Evolutionary conservation across 345 rosid species (phyloP).

Genomic region (Salix caprea): DNA sequence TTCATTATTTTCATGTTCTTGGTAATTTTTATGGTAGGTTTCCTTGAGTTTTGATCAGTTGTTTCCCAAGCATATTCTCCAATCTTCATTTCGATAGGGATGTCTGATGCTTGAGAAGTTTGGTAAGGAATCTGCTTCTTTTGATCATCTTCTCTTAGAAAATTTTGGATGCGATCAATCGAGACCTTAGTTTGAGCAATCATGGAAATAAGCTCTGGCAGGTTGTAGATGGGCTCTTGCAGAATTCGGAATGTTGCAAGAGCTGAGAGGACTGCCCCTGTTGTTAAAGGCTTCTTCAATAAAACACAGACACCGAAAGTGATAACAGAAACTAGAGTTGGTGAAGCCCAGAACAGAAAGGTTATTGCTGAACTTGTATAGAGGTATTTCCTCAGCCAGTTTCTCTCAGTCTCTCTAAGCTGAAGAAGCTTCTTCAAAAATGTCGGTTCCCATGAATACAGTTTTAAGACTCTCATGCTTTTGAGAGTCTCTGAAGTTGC

Average conservation of each 20-base stretch:
- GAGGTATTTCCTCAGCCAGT: constrained; percentile 44
- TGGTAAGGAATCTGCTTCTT: neutral
- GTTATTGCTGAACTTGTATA: constrained; percentile 52
- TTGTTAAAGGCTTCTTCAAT: constrained; percentile 29
- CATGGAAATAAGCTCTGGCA: constrained; percentile 61
- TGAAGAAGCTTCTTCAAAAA: constrained; percentile 44
- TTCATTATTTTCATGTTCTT: constrained; percentile 37
- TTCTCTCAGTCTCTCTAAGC: constrained; percentile 50
- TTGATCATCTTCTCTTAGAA: constrained; percentile 44
- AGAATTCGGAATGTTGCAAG: constrained; percentile 56
- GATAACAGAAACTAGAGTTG: constrained; percentile 49
- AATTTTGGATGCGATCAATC: constrained; percentile 41
- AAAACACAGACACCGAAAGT: constrained; percentile 55
- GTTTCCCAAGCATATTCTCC: constrained; percentile 54
- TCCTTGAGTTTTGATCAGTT: constrained; percentile 18
- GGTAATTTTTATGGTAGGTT: constrained; percentile 29
- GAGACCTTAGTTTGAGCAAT: constrained; percentile 54
- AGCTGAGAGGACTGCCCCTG: constrained; percentile 55
- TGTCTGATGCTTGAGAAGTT: neutral
- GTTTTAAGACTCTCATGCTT: constrained; percentile 51
- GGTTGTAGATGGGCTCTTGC: constrained; percentile 59
- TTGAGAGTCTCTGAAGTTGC: constrained; percentile 61
- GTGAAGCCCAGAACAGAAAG: constrained; percentile 62
- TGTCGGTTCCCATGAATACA: constrained; percentile 46
- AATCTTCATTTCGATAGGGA: constrained; percentile 27